phyloP scores from a whole-genome alignment of 2,329 filamentous ascomycete species.

The Cladobotryum mycophilum region DNA sequence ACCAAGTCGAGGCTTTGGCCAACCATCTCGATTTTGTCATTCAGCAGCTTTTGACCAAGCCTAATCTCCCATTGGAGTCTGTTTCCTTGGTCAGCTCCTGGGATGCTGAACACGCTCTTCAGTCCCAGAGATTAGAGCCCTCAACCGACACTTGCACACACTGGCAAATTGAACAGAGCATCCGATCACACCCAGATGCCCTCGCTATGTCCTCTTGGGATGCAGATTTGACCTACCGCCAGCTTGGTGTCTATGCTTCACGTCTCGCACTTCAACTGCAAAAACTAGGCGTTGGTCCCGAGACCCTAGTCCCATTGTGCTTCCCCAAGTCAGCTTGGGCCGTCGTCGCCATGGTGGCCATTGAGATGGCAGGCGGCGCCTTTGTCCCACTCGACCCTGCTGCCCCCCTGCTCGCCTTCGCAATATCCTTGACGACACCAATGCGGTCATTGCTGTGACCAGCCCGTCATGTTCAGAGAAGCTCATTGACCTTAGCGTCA shows the following conservation, averaged over 20 bases:
- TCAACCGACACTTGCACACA: conserved; percentile 1
- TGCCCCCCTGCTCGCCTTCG: conserved; percentile 2
- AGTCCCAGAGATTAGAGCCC: not conserved
- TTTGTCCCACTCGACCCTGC: conserved; percentile 14
- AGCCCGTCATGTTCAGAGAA: conserved; percentile 3
- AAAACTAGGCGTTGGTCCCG: conserved; percentile 4
- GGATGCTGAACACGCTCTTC: not conserved
- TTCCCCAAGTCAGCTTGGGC: conserved; percentile 15
- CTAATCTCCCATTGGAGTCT: conserved; percentile 1
- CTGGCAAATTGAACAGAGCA: conserved; percentile 1
- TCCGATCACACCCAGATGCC: not conserved
- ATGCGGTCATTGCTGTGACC: conserved; percentile 1
- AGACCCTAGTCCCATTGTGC: conserved; percentile 11
- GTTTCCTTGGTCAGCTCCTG: conserved; percentile 1
- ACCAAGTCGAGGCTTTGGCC: not conserved
- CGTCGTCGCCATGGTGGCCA: conserved; percentile 12
- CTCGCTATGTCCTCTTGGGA: conserved; percentile 6
- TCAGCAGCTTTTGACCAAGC: not conserved
- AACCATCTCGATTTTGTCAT: conserved; percentile 3
- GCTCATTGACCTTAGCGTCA: not conserved
- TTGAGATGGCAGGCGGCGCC: conserved; percentile 14
- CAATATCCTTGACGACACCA: conserved; percentile 5
- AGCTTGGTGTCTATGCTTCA: not conserved
- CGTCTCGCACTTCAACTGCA: conserved; percentile 3
- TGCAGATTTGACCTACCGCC: conserved; percentile 7